Conservation (phyloP, 129 eudicot genomes). For the Logfia minima region DNA sequence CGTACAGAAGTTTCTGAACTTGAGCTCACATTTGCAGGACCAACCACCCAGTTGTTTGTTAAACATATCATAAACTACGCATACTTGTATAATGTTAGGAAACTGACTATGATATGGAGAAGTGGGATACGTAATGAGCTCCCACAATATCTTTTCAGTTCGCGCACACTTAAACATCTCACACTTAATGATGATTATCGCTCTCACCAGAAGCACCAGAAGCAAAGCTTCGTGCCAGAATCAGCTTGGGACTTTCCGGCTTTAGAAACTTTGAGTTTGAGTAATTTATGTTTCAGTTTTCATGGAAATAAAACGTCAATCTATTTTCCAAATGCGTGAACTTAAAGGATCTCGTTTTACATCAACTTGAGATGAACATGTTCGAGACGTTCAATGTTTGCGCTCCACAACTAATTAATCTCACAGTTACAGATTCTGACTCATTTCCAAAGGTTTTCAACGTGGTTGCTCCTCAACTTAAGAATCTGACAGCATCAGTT, state of each 20-base stretch:
- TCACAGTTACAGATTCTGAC: conserved; percentile 2
- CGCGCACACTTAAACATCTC: conserved; percentile 9
- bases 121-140: neutral
- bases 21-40: conserved; percentile 11
- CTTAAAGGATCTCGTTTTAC: conserved; percentile 10
- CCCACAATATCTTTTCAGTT: conserved; percentile 11
- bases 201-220: too few species aligned
- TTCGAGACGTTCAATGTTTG: neutral
- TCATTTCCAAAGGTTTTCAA: conserved; percentile 1
- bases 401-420: neutral
- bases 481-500: conserved; percentile 13
- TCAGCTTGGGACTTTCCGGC: conserved; percentile 15
- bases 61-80: neutral
- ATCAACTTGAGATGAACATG: neutral
- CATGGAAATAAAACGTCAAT: neutral
- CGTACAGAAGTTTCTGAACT: neutral
- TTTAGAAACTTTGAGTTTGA: conserved; percentile 17
- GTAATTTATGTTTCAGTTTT: neutral
- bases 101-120: neutral
- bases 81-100: conserved; percentile 9
- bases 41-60: neutral
- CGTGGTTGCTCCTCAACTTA: conserved; percentile 22
- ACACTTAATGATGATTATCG: neutral
- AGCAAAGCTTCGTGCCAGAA: neutral
- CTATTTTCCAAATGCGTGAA: conserved; percentile 11